Evolutionary conservation across 257 asterid genomes (phyloP).

Genomic region (Datura wrightii): DNA sequence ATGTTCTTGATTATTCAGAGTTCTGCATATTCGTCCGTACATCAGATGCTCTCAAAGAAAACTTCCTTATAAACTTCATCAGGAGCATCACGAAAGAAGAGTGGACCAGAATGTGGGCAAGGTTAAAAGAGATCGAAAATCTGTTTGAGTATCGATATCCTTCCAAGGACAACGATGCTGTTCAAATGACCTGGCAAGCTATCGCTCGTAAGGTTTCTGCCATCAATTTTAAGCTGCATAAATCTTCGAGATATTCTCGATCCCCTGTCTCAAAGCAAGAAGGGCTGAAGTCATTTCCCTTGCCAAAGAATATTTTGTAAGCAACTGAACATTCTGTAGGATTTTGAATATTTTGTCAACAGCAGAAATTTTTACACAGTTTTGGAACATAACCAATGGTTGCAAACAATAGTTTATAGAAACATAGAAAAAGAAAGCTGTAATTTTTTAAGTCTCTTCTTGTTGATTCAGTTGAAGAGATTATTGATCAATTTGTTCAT

Average conservation of each 20-base stretch:
- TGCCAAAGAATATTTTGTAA: constrained; percentile 68
- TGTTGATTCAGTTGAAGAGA: not conserved
- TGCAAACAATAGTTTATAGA: constrained; percentile 17
- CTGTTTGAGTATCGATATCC: constrained; percentile 64
- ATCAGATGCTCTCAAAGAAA: constrained; percentile 59
- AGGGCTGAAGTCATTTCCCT: constrained; percentile 38
- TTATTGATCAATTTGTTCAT: constrained; percentile 4
- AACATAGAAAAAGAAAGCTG: not conserved
- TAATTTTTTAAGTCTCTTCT: not conserved
- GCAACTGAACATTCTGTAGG: not conserved
- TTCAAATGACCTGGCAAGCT: constrained; percentile 83
- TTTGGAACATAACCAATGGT: constrained; percentile 26
- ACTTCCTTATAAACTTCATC: constrained; percentile 54
- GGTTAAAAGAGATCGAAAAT: constrained; percentile 60
- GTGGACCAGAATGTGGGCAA: constrained; percentile 74
- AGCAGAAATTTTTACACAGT: not conserved
- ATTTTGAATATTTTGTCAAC: not conserved
- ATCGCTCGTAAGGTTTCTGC: constrained; percentile 62
- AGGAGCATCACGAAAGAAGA: constrained; percentile 56
- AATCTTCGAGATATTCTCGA: constrained; percentile 42
- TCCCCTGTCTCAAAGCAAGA: constrained; percentile 35
- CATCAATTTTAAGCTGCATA: constrained; percentile 49
- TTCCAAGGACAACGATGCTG: constrained; percentile 64
- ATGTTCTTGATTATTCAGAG: constrained; percentile 68
- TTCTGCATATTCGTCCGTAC: constrained; percentile 62